A percentile compares a stretch with the other conserved stretches of the same genome.
Conservation (phyloP, 2,329 filamentous ascomycete genomes). For the Magnaporthiopsis incrustans region DNA sequence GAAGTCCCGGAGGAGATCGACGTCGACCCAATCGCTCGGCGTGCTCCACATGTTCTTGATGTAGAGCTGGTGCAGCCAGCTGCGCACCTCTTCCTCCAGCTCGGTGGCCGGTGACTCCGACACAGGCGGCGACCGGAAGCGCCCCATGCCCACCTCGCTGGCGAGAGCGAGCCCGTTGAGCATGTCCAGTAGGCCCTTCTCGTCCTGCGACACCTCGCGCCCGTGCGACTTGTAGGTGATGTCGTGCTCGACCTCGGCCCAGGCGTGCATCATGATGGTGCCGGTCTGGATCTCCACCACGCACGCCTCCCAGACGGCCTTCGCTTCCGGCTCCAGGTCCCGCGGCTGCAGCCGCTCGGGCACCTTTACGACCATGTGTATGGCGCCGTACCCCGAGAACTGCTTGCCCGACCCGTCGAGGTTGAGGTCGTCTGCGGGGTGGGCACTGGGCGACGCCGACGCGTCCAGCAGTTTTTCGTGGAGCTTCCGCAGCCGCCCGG, state of each 20-base stretch:
- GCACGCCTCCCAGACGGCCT: not conserved
- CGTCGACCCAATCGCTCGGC: too few relatives aligned
- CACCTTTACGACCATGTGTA: not conserved
- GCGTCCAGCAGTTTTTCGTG: not conserved
- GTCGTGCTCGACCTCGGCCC: slow-evolving; percentile 22
- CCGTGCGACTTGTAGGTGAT: slow-evolving; percentile 19
- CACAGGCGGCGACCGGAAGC: too few relatives aligned
- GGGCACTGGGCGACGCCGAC: not conserved
- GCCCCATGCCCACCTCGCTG: not conserved
- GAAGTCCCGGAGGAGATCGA: too few relatives aligned
- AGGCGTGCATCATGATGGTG: slow-evolving; percentile 18
- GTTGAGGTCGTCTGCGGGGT: not conserved
- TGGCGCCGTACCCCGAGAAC: not conserved
- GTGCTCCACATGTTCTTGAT: too few relatives aligned
- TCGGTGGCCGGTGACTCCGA: too few relatives aligned
- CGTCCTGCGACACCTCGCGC: not conserved
- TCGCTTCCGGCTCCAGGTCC: too few relatives aligned
- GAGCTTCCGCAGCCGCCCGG: not conserved
- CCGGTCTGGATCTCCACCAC: slow-evolving; percentile 22
- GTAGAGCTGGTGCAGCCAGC: too few relatives aligned
- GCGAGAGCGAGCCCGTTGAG: not conserved
- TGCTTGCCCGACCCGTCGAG: not conserved
- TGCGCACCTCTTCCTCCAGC: too few relatives aligned
- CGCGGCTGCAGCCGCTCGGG: not conserved
- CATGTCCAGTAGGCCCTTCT: not conserved